phyloP scores from a whole-genome alignment of 352 stramenopile species.

The Phytophthora fragariae region DNA sequence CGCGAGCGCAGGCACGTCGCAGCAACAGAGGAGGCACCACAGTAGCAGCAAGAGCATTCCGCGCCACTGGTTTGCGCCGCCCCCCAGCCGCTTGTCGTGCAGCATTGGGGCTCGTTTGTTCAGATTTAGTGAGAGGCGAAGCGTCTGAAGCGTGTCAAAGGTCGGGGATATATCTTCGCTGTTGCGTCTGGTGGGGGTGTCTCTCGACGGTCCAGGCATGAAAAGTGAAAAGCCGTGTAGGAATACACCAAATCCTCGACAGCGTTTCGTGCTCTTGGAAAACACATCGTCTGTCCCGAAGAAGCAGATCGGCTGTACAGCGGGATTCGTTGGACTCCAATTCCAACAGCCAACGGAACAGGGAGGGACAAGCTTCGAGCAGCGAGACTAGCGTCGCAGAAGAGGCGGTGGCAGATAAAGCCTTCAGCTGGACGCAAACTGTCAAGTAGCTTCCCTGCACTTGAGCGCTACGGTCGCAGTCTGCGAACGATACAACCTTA shows the following conservation, averaged over 20 bases:
- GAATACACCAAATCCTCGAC: neutral
- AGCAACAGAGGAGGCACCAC: neutral
- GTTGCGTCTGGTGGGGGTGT: neutral
- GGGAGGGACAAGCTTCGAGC: neutral
- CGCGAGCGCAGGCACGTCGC: neutral
- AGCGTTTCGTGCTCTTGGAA: neutral
- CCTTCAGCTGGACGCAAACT: conserved; percentile 2
- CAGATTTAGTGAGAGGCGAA: neutral
- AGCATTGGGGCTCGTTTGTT: conserved; percentile 2
- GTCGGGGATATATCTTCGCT: conserved; percentile 19
- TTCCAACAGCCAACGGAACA: too few relatives aligned
- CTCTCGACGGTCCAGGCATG: neutral
- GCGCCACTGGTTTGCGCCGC: neutral
- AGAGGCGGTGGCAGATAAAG: neutral
- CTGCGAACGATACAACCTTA: neutral
- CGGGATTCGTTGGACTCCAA: neutral
- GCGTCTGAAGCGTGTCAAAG: conserved; percentile 9
- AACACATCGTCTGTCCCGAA: neutral
- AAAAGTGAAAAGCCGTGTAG: neutral
- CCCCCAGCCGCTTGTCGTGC: neutral
- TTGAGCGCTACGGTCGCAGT: neutral
- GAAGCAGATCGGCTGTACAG: neutral
- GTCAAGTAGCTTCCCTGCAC: neutral
- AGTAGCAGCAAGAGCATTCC: conserved; percentile 6
- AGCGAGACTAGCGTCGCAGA: neutral